phyloP scores from a whole-genome alignment of 331 rosid genomes.

The Saraca asoca region DNA sequence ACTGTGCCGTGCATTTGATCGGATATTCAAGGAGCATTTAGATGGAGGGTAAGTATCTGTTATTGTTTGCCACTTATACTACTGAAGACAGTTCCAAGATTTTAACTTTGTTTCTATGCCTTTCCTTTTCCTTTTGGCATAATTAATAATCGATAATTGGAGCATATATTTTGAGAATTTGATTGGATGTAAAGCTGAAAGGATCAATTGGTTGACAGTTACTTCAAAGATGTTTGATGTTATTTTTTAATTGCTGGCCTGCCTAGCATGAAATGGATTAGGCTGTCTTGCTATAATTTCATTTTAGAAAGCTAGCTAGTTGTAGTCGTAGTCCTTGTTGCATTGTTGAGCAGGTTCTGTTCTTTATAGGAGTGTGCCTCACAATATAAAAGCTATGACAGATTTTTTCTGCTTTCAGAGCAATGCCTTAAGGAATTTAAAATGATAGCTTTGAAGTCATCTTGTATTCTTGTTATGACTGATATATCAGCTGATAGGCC shows the following conservation, averaged over 20 bases:
- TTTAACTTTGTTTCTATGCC: neutral
- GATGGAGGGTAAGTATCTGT: constrained; percentile 81
- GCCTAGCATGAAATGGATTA: no score
- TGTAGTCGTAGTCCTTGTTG: no score
- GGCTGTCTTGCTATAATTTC: no score
- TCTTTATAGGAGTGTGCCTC: neutral
- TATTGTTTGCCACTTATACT: constrained; percentile 11
- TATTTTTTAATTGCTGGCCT: no score
- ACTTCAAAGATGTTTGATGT: no score
- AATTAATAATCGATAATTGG: neutral
- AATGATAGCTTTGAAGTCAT: constrained; percentile 19
- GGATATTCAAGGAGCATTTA: constrained; percentile 96
- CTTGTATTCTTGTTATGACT: neutral
- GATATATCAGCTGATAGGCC: constrained; percentile 5
- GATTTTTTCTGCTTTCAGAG: neutral
- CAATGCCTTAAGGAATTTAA: constrained; percentile 17
- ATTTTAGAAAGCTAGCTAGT: no score
- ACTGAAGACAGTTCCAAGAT: neutral
- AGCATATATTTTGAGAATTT: neutral
- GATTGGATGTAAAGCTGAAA: no score
- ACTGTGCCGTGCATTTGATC: constrained; percentile 94
- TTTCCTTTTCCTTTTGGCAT: no score
- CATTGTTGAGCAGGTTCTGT: neutral
- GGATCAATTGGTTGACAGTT: no score
- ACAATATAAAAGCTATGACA: no score